Evolutionary conservation across 83 land plant genomes (phyloP).

Genomic region (Picea engelmannii): DNA sequence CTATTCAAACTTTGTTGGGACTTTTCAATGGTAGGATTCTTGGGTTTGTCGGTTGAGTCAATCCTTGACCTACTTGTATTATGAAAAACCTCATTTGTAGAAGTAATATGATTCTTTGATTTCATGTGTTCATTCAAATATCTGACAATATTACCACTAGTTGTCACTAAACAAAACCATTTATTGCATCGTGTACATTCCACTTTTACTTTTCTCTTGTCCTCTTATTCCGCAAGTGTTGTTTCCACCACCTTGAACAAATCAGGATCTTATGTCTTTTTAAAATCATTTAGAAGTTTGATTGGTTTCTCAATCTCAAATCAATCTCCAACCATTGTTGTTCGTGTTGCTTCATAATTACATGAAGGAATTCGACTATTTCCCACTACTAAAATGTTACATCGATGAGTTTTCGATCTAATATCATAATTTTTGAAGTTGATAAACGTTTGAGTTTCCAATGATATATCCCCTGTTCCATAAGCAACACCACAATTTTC

Average conservation of each 20-base stretch:
- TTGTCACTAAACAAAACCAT: too few species aligned
- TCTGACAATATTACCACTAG: too few species aligned
- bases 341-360: background rate
- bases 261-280: background rate
- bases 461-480: background rate
- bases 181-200: background rate
- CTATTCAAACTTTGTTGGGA: background rate
- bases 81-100: too few species aligned
- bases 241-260: background rate
- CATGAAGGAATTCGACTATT: background rate
- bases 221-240: too few species aligned
- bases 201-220: too few species aligned
- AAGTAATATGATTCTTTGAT: too few species aligned
- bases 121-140: too few species aligned
- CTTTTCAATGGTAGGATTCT: too few species aligned
- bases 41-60: too few species aligned
- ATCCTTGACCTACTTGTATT: too few species aligned
- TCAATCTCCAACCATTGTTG: background rate
- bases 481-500: background rate
- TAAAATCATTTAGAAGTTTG: background rate
- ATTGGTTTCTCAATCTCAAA: background rate
- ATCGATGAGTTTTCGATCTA: background rate
- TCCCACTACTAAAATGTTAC: background rate
- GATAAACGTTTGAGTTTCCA: background rate
- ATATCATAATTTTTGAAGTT: background rate